Conservation (phyloP, 495 filamentous ascomycete species). For the Daldinia concentrica region DNA sequence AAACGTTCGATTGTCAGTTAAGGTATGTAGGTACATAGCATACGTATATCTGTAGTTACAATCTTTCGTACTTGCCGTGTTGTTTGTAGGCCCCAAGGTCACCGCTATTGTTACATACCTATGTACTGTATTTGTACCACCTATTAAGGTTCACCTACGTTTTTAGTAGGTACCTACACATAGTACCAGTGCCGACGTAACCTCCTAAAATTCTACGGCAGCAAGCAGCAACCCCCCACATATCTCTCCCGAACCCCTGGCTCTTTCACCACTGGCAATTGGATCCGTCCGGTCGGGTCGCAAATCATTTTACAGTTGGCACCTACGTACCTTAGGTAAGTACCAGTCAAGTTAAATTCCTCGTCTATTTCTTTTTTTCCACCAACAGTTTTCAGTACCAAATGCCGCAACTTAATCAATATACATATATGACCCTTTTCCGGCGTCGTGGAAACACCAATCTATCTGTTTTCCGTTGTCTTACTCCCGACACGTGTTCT, state of each 20-base stretch:
- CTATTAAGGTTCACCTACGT: neutral
- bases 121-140: conserved; percentile 1
- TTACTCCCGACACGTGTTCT: conserved; percentile 38
- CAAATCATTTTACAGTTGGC: conserved; percentile 34
- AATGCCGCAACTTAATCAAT: conserved; percentile 3
- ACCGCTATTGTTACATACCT: conserved; percentile 2
- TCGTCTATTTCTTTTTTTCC: conserved; percentile 2
- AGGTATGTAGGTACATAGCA: neutral
- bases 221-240: conserved; percentile 29
- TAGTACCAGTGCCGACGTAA: neutral
- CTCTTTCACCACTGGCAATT: conserved; percentile 34
- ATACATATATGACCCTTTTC: conserved; percentile 31
- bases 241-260: conserved; percentile 33
- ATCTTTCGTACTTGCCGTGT: too few relatives aligned
- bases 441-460: conserved; percentile 23
- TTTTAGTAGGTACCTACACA: too few relatives aligned
- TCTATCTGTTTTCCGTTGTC: conserved; percentile 17
- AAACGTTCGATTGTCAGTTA: neutral
- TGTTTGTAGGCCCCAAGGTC: neutral
- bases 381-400: conserved; percentile 5
- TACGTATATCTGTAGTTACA: neutral
- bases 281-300: conserved; percentile 33
- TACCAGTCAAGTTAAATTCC: neutral
- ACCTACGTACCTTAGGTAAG: conserved; percentile 10
- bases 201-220: neutral